Evolutionary conservation across 2,329 filamentous ascomycete species (phyloP), one percentile per base, ranked within the genome.

Genomic region (Trichoderma gracile): DNA sequence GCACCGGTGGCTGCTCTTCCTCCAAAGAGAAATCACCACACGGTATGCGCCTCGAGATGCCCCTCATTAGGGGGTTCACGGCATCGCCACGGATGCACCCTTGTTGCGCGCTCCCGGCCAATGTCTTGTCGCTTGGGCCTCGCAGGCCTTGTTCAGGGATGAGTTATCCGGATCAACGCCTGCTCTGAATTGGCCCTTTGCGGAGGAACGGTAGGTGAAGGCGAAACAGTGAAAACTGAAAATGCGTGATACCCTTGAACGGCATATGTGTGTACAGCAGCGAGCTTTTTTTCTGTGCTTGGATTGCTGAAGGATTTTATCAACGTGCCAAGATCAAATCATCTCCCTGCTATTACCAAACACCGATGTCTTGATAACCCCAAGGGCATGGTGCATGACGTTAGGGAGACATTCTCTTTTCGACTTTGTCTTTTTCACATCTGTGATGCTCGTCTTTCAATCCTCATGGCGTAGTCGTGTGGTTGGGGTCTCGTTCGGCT

Each of bases 181-280:
- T 45, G 45, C 56, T 27, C 38, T 27, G 56, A 47, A 21, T 15
- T 40, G 45, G 45, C 56, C 33, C 15, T 25, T 33, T 9, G 47
- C 17, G 47, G 25, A 33, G 10, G 12, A 60, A 64, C 25, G 55
- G 56, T 47, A 60, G 49, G 42, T 47, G 30, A 42, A 55, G 9
- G 9, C 21, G 50, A 60, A 38, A 5, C 25, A 10, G 12, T 9
- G 30, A 3, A 38, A 14, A 3, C 8, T 30, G 33, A 14, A 8
- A 45, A 8, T 33, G 5, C 52, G 46, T 55, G 52, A 56, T 47
- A 12, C 27, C 17, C 25, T 25, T 10, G 12, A 67, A 80, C 75
- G 82, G 82, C 82, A 84, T 84, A 76, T 78, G 82, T 85, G 82
- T 85, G 82, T 85, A 84, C 82, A 83, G 80, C 82, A 81, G 74